Evolutionary conservation across 352 stramenopile species (phyloP).

Genomic region (Globisporangium cylindrosporum): DNA sequence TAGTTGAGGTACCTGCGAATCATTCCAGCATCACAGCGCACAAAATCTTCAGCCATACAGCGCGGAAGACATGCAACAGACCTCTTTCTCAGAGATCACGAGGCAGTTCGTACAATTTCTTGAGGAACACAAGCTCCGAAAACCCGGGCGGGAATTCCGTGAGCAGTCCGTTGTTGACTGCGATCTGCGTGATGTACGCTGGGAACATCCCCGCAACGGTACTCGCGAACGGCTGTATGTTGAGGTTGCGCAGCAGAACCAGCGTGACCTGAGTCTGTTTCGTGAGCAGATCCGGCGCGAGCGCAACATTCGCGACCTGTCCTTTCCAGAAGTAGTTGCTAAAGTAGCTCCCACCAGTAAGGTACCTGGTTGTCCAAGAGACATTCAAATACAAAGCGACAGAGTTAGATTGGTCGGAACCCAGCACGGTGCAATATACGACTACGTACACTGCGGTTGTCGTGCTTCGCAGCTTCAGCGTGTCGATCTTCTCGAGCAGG

Average conservation of each 20-base stretch:
- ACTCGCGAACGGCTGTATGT: background rate
- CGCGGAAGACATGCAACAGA: background rate
- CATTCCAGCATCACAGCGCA: background rate
- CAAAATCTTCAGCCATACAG: background rate
- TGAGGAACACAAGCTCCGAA: background rate
- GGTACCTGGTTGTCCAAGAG: background rate
- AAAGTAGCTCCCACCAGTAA: background rate
- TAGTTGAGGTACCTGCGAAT: background rate
- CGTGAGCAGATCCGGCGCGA: slow-evolving; percentile 2
- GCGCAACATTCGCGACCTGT: slow-evolving; percentile 5
- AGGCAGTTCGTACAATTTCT: background rate
- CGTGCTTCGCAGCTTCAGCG: background rate
- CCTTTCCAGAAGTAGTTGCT: background rate
- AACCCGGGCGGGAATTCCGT: background rate
- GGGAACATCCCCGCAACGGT: background rate
- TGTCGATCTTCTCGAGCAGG: background rate
- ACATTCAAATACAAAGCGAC: background rate
- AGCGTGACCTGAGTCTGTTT: background rate
- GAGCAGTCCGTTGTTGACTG: slow-evolving; percentile 1
- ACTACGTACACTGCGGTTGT: background rate
- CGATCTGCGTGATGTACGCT: background rate
- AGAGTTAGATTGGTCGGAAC: background rate
- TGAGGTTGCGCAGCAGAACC: background rate
- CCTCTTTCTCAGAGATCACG: background rate
- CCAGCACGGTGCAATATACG: background rate